A percentile compares a stretch with the other conserved stretches of the same genome.
These are phyloP conservation scores for Chrysanthemum makinoi DNA, from an alignment of 129 eudicot species.

Conservation along the genomic window DNA sequence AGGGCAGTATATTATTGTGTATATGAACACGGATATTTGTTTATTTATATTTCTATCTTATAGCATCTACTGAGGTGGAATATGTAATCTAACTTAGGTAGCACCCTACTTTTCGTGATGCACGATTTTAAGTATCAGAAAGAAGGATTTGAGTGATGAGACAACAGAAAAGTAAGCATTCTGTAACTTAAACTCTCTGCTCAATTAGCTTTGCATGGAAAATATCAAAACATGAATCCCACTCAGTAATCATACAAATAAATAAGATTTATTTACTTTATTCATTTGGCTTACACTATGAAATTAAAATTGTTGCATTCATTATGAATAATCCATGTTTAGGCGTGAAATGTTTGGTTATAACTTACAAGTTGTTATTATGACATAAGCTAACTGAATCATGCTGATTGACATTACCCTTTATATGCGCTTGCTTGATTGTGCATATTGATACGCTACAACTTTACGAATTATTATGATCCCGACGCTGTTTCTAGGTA, in stretches of 20 bases:
- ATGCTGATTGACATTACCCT: background rate
- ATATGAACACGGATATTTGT: slow-evolving; percentile 10
- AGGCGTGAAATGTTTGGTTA: slow-evolving; percentile 14
- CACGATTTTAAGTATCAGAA: slow-evolving; percentile 15
- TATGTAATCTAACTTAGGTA: slow-evolving; percentile 19
- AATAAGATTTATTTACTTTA: slow-evolving; percentile 9
- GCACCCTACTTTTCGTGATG: slow-evolving; percentile 9
- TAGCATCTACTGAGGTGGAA: slow-evolving; percentile 32
- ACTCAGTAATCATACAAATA: slow-evolving; percentile 17
- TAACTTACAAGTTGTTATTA: slow-evolving; percentile 18
- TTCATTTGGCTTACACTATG: slow-evolving; percentile 13
- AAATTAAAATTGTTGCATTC: slow-evolving; percentile 2
- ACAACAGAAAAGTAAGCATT: slow-evolving; percentile 6
- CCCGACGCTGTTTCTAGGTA: too few species aligned
- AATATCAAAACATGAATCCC: background rate
- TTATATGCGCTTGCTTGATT: too few species aligned
- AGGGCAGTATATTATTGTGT: slow-evolving; percentile 29
- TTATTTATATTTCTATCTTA: slow-evolving; percentile 21
- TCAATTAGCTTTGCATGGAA: slow-evolving; percentile 9
- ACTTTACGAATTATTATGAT: too few species aligned
- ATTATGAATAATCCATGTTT: slow-evolving; percentile 16
- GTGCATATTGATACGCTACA: too few species aligned
- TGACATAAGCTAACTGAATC: slow-evolving; percentile 20
- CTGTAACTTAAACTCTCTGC: slow-evolving; percentile 12
- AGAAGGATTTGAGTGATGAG: slow-evolving; percentile 16